Evolutionary conservation across 768 basidiomycete genomes (phyloP), one percentile per base, ranked within the genome.

Genomic region (Phlegmacium glaucopus): DNA sequence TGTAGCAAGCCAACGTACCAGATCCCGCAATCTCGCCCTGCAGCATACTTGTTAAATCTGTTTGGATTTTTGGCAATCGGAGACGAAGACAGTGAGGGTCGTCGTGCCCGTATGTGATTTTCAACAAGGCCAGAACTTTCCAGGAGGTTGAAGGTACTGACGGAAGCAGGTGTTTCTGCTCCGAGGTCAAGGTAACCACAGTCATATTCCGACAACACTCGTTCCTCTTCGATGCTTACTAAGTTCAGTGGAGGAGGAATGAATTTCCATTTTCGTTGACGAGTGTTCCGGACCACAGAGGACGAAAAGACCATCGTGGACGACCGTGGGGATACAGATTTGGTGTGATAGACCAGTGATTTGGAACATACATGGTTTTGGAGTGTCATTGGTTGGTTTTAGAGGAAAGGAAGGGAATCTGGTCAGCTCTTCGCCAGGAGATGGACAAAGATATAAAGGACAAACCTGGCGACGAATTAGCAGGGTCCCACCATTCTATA

Each of bases 1-100:
- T 4, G 4, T 16, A 34, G 25, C 13, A 10, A 46, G n/a, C 11
- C 16, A 25, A 44, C 58, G 39, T 12, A 63, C 62, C 66, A 66
- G 9, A 66, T 66, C 15, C 62, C 64, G 50, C 62, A 66, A 51
- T 66, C 64, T 35, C 62, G 55, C 50, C 62, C 64, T 4, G 58
- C 50, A 26, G 36, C 27, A 39, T 53, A 44, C 22, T 47, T 53
- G 8, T 7, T 44, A 3, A 29, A 36, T 9, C 29, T 18, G 11
- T 22, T 49, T 5, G 36, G 53, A 18, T 50, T 50, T 27, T 51
- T 59, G 4, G 44, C 39, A 9, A 26, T 41, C 17, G 52, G 48
- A 27, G 53, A 45, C 11, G 45, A 28, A 15, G 50, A 49, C 42
- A 43, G 47, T 18, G 51, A 55, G 5, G 48, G 44, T 2, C 51